Conservation (phyloP, 2,329 filamentous ascomycete genomes). For the Drechslera avenae region DNA sequence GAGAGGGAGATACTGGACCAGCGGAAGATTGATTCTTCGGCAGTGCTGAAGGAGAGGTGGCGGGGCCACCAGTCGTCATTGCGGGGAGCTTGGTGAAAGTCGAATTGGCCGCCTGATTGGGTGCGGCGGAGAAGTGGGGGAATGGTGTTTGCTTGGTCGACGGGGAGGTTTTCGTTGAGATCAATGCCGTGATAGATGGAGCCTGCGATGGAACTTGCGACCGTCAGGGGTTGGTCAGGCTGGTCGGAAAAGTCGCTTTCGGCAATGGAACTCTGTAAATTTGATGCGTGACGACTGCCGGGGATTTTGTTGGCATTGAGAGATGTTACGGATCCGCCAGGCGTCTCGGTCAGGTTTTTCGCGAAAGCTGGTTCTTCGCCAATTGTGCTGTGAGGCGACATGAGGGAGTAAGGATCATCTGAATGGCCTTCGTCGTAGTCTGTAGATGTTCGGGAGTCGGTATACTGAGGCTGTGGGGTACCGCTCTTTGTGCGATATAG, state of each 20-base stretch:
- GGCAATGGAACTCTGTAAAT: slow-evolving; percentile 13
- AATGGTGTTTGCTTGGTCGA: slow-evolving; percentile 56
- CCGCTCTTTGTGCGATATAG: slow-evolving; percentile 30
- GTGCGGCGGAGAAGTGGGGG: slow-evolving; percentile 65
- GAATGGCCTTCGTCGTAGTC: slow-evolving; percentile 13
- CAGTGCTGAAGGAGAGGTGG: slow-evolving; percentile 75
- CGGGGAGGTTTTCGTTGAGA: slow-evolving; percentile 48
- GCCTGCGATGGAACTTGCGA: slow-evolving; percentile 61
- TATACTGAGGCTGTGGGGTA: slow-evolving; percentile 12
- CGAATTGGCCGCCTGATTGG: slow-evolving; percentile 57
- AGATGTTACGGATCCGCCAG: slow-evolving; percentile 33
- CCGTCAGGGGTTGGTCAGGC: slow-evolving; percentile 47
- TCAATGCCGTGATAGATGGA: slow-evolving; percentile 66
- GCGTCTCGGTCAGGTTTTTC: slow-evolving; percentile 43
- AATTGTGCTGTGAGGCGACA: slow-evolving; percentile 20
- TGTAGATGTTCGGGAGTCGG: slow-evolving; percentile 15
- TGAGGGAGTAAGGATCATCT: slow-evolving; percentile 17
- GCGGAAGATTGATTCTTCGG: slow-evolving; percentile 72
- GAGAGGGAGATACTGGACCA: slow-evolving; percentile 54
- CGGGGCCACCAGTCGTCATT: slow-evolving; percentile 71
- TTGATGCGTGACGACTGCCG: slow-evolving; percentile 26
- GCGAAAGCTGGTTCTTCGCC: slow-evolving; percentile 40
- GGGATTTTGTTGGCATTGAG: slow-evolving; percentile 27
- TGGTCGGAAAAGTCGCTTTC: slow-evolving; percentile 34
- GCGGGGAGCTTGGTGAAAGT: slow-evolving; percentile 32